These are phyloP conservation scores for Carex cristatella DNA, from an alignment of 176 grass and related monocot species.

Conservation along the genomic window DNA sequence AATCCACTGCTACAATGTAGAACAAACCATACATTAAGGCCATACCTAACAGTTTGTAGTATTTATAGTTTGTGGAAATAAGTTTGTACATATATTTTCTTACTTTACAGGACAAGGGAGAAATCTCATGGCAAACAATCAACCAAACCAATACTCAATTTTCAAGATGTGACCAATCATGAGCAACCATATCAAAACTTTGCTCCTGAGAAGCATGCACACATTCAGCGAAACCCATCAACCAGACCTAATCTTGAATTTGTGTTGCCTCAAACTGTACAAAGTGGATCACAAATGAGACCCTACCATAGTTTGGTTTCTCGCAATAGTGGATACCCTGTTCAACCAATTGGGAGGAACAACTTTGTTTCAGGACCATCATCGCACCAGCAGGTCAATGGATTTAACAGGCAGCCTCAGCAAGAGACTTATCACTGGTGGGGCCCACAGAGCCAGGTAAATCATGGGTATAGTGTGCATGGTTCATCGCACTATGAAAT, in stretches of 20 bases:
- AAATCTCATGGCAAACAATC: neutral
- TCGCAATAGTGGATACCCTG: neutral
- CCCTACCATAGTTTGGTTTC: neutral
- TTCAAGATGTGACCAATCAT: neutral
- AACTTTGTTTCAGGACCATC: neutral
- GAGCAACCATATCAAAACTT: neutral
- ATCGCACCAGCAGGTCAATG: neutral
- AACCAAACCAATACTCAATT: constrained; percentile 4
- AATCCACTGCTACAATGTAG: neutral
- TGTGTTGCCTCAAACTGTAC: neutral
- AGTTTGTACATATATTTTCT: neutral
- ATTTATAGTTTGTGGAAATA: neutral
- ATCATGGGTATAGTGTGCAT: neutral
- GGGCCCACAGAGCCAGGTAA: constrained; percentile 6
- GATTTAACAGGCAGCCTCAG: neutral
- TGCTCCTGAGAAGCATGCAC: neutral
- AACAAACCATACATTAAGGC: neutral
- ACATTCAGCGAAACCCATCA: neutral
- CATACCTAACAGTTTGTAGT: neutral
- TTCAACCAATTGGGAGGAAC: neutral
- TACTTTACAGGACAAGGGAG: neutral
- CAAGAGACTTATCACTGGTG: neutral
- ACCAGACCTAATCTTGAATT: neutral
- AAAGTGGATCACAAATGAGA: neutral
- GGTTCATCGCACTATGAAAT: neutral